Evolutionary conservation across 2,329 filamentous ascomycete genomes (phyloP).

Genomic region (Exophiala mesophila): DNA sequence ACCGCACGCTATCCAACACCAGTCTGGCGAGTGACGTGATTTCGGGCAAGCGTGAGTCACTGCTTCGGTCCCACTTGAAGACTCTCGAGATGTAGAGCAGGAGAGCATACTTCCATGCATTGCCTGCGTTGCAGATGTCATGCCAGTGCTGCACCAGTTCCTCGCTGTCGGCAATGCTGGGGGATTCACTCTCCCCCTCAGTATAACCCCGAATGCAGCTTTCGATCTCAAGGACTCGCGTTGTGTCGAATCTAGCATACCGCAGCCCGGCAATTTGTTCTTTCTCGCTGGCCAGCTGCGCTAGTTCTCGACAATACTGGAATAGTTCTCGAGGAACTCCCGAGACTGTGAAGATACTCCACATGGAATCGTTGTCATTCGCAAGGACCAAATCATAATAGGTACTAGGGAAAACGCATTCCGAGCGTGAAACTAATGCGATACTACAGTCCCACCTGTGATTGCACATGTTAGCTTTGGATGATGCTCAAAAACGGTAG

Average conservation of each 20-base stretch:
- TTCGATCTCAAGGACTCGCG: background rate
- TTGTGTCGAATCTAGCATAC: background rate
- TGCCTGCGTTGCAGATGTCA: background rate
- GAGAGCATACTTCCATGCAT: slow-evolving; percentile 32
- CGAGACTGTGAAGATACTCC: background rate
- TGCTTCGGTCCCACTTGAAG: slow-evolving; percentile 26
- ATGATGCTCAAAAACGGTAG: too few species aligned
- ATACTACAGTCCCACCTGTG: slow-evolving; percentile 1
- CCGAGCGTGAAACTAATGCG: background rate
- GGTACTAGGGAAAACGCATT: background rate
- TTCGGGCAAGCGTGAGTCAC: slow-evolving; percentile 6
- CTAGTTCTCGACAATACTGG: background rate
- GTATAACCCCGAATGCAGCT: background rate
- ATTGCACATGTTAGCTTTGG: too few species aligned
- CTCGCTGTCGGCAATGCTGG: background rate
- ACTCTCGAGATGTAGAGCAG: slow-evolving; percentile 33
- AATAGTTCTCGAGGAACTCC: background rate
- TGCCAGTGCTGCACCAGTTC: background rate
- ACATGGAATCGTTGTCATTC: background rate
- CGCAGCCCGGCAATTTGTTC: background rate
- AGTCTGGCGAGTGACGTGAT: slow-evolving; percentile 27
- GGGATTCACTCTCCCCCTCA: background rate
- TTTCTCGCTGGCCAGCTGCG: background rate
- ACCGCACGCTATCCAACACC: slow-evolving; percentile 31
- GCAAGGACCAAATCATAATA: background rate